Conservation (phyloP, 495 filamentous ascomycete genomes). For the Penicillium parvum region DNA sequence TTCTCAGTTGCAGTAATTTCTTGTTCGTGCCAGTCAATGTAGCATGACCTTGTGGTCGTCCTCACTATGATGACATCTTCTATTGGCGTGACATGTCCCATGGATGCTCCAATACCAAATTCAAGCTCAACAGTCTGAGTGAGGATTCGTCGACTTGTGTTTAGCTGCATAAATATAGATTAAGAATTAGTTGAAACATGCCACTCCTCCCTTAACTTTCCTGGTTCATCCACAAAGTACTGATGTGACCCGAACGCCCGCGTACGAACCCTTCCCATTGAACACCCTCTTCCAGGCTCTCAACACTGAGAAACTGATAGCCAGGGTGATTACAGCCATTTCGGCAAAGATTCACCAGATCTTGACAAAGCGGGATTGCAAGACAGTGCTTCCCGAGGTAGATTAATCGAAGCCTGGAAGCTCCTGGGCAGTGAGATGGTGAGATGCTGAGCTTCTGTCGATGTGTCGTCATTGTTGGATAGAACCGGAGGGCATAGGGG, state of each 20-base stretch:
- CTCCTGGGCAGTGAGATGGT: slow-evolving; percentile 12
- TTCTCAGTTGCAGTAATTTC: not conserved
- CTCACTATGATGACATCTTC: slow-evolving; percentile 29
- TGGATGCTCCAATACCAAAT: slow-evolving; percentile 23
- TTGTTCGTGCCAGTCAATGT: not conserved
- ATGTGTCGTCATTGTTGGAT: slow-evolving; percentile 24
- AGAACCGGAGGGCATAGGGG: slow-evolving; percentile 25
- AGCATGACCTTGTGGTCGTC: not conserved
- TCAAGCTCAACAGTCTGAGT: slow-evolving; percentile 41
- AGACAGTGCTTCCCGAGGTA: slow-evolving; percentile 12
- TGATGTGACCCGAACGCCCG: slow-evolving; percentile 9
- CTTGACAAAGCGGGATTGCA: slow-evolving; percentile 15
- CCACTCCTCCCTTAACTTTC: not conserved
- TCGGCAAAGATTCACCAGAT: slow-evolving; percentile 25
- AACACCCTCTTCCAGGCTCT: slow-evolving; percentile 26
- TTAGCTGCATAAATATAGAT: no score
- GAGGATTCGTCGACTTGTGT: slow-evolving; percentile 11
- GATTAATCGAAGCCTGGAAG: slow-evolving; percentile 16
- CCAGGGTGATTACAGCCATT: not conserved
- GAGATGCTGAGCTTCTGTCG: slow-evolving; percentile 6
- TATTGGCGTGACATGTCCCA: slow-evolving; percentile 26
- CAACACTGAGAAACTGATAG: slow-evolving; percentile 15
- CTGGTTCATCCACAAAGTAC: slow-evolving; percentile 1
- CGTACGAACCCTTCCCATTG: slow-evolving; percentile 2
- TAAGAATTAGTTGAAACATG: no score